A percentile compares a stretch with the other conserved stretches of the same genome.
These are phyloP conservation scores for Setaria italica DNA, from an alignment of 202 grass and related monocot species.

Conservation along the genomic window DNA sequence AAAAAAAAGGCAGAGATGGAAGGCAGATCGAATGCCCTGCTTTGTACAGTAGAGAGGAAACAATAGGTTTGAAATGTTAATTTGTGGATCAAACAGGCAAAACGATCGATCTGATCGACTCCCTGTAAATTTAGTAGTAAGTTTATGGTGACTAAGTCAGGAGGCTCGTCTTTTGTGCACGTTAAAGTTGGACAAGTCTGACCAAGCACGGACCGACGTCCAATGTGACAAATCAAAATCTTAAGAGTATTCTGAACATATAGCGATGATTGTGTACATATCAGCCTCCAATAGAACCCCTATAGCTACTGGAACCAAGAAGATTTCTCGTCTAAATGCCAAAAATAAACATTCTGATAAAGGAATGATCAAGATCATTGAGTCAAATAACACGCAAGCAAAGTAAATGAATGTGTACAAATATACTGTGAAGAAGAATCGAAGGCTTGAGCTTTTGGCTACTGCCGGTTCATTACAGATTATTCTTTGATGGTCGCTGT, in stretches of 20 bases:
- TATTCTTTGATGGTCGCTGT: background rate
- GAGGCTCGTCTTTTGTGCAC: background rate
- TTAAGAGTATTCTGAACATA: background rate
- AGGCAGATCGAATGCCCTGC: no score
- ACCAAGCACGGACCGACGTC: background rate
- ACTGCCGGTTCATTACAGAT: slow-evolving; percentile 2
- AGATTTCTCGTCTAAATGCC: background rate
- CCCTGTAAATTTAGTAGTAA: background rate
- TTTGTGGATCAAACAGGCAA: background rate
- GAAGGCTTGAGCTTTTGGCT: background rate
- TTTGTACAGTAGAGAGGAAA: background rate
- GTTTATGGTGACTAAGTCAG: background rate
- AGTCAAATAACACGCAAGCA: background rate
- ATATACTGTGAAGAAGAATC: slow-evolving; percentile 7
- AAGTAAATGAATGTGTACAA: background rate
- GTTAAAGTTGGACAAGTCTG: background rate
- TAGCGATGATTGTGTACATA: background rate
- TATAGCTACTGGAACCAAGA: background rate
- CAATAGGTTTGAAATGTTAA: background rate
- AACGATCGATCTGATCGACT: background rate
- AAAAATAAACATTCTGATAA: background rate
- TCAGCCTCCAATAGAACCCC: background rate
- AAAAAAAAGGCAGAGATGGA: no score
- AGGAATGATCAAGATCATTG: background rate
- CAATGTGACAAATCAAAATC: background rate